Evolutionary conservation across 352 stramenopile species (phyloP).

Genomic region (Peronospora farinosa): DNA sequence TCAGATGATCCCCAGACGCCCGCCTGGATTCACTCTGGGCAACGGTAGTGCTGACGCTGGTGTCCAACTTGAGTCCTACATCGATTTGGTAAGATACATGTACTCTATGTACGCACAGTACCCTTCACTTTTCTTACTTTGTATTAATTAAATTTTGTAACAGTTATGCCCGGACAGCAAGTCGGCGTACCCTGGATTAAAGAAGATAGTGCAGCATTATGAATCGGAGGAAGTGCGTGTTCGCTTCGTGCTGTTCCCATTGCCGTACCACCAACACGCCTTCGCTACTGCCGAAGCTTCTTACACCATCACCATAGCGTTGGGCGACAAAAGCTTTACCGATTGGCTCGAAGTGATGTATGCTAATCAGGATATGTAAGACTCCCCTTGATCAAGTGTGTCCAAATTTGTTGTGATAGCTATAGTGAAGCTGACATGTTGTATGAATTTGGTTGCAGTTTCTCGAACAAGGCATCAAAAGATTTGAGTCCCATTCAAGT

Average conservation of each 20-base stretch:
- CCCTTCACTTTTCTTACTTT: constrained; percentile 1
- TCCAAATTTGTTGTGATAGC: not conserved
- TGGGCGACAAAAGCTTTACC: constrained; percentile 54
- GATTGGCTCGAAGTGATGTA: constrained; percentile 78
- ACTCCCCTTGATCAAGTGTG: not conserved
- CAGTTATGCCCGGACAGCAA: constrained; percentile 75
- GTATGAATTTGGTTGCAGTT: not conserved
- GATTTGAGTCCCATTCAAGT: too few species aligned
- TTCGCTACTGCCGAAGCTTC: constrained; percentile 57
- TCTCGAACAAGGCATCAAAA: too few species aligned
- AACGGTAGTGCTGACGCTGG: constrained; percentile 42
- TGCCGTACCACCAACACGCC: constrained; percentile 75
- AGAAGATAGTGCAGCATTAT: constrained; percentile 55
- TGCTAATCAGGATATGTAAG: constrained; percentile 66
- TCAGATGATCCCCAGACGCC: too few species aligned
- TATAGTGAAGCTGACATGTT: constrained; percentile 1
- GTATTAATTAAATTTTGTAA: constrained; percentile 6
- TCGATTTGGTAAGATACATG: constrained; percentile 51
- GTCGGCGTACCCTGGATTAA: constrained; percentile 56
- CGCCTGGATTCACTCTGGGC: too few species aligned
- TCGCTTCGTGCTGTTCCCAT: constrained; percentile 65
- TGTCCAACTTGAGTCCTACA: constrained; percentile 78
- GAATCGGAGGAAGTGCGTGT: constrained; percentile 50
- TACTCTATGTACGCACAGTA: not conserved
- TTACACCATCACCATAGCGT: constrained; percentile 54